phyloP scores from a whole-genome alignment of 2,329 filamentous ascomycete genomes.

The Ilyonectria mors-panacis region DNA sequence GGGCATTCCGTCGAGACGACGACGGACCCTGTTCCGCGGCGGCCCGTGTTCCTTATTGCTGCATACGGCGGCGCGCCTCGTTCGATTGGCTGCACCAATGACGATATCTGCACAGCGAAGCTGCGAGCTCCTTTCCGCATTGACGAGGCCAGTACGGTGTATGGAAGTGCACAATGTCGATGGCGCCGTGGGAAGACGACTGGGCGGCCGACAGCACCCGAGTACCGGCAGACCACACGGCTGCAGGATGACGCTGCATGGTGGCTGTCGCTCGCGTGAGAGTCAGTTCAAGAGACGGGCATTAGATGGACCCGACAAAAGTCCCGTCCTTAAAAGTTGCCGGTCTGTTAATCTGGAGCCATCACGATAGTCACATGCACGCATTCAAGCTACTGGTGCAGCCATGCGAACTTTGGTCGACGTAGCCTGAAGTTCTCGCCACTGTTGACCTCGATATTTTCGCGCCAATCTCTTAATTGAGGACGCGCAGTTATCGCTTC shows the following conservation, averaged over 20 bases:
- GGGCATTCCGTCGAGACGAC: neutral
- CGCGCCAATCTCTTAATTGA: too few species aligned
- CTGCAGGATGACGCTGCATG: slow-evolving; percentile 27
- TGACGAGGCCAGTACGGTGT: neutral
- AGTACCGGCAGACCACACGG: slow-evolving; percentile 1
- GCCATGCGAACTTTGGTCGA: neutral
- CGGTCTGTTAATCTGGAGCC: slow-evolving; percentile 9
- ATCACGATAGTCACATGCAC: slow-evolving; percentile 7
- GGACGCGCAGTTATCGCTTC: too few species aligned
- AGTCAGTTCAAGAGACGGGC: slow-evolving; percentile 6
- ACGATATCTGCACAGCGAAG: neutral
- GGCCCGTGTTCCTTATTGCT: neutral
- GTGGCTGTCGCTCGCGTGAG: slow-evolving; percentile 16
- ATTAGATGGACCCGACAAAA: slow-evolving; percentile 27
- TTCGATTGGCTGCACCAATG: neutral
- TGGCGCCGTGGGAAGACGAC: neutral
- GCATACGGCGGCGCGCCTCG: neutral
- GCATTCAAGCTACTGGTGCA: slow-evolving; percentile 1
- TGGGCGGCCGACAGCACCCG: neutral
- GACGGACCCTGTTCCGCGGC: neutral
- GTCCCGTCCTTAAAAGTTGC: slow-evolving; percentile 20
- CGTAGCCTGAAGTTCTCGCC: neutral
- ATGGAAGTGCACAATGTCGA: neutral
- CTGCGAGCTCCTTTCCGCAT: neutral
- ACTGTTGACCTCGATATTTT: neutral